Base-by-base conservation (phyloP, 495 filamentous ascomycete species). In the Trichoderma virens region DNA sequence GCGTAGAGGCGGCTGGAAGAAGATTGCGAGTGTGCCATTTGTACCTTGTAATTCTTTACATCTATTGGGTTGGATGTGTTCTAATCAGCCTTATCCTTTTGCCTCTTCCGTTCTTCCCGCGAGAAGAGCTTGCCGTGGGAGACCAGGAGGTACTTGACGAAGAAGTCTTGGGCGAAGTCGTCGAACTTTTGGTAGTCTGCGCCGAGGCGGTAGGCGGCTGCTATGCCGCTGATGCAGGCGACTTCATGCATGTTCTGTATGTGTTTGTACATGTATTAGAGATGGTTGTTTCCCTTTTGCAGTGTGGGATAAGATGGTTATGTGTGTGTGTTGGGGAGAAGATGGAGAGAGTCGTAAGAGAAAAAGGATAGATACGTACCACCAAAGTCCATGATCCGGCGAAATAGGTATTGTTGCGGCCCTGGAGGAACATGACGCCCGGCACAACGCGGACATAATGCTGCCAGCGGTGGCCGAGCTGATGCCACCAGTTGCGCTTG, bases 341-440 rank as follows among this genome's bases (percentile, higher is more conserved):
- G 31, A 7, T 6, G 20, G 41, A 31, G 20, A 23, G 8, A 13
- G 9, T 43, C 45, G 59, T 18, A 54, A 8, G 34, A 25, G 32
- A 45, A 65, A 31, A 31, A 5, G 65, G 9, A 23, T 20, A 23
- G 20, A n/a, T 34, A 81, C 81, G 70, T 68, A 85, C 81, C 66
- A 93, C 85, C 73, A 95, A 74, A 1, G 90, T 93, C 90, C 90
- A 95, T 32, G 82, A 78, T 1, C 85, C 87, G 4, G 89, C 90
- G 69, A 85, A 93, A 11, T 80, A 74, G 0, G 90, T 93, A 32
- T 80, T 77, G 45, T 84, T 86, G 65, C 82, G 80, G 0, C 88
- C 88, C 65, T 93, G 86, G n/a, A 93, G 79, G 38, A 90, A 85
- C 89, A 88, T 89, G 83, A 93, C 85, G 67, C 89, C 86, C 0